Percentiles rank a stretch among this genome's conserved stretches.
phyloP scores from a whole-genome alignment of 139 green algal species.

The Mesotaenium endlicherianum region DNA sequence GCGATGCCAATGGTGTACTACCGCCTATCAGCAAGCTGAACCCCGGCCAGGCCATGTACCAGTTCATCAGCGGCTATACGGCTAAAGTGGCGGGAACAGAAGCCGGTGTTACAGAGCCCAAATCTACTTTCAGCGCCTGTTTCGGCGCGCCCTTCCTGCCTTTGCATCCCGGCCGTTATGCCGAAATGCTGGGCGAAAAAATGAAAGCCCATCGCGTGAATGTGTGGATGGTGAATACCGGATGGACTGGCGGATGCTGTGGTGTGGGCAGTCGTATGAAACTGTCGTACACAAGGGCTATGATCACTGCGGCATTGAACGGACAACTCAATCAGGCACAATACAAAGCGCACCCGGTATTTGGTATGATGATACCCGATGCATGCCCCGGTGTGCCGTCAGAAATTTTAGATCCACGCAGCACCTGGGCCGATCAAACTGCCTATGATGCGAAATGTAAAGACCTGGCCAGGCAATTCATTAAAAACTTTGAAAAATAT shows the following conservation, averaged over 20 bases:
- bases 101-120: constrained; percentile 85
- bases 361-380: constrained; percentile 76
- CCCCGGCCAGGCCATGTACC: constrained; percentile 93
- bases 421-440: too few species aligned
- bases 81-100: constrained; percentile 94
- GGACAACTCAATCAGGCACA: constrained; percentile 71
- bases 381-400: constrained; percentile 64
- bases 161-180: constrained; percentile 87
- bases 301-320: constrained; percentile 92
- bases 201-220: constrained; percentile 78
- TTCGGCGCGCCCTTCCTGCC: constrained; percentile 64
- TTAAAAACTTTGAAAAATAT: too few species aligned
- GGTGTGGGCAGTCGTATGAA: constrained; percentile 85
- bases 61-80: constrained; percentile 96
- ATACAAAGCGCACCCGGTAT: constrained; percentile 69
- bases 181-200: constrained; percentile 83
- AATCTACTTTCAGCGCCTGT: constrained; percentile 73
- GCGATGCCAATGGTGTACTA: constrained; percentile 93
- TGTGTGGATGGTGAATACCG: constrained; percentile 90
- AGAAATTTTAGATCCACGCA: too few species aligned
- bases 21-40: constrained; percentile 81
- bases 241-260: constrained; percentile 63
- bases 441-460: too few species aligned
- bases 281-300: constrained; percentile 87
- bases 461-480: too few species aligned